Evolutionary conservation across 2,329 filamentous ascomycete species (phyloP).

Genomic region (Didymellaceae sp.): DNA sequence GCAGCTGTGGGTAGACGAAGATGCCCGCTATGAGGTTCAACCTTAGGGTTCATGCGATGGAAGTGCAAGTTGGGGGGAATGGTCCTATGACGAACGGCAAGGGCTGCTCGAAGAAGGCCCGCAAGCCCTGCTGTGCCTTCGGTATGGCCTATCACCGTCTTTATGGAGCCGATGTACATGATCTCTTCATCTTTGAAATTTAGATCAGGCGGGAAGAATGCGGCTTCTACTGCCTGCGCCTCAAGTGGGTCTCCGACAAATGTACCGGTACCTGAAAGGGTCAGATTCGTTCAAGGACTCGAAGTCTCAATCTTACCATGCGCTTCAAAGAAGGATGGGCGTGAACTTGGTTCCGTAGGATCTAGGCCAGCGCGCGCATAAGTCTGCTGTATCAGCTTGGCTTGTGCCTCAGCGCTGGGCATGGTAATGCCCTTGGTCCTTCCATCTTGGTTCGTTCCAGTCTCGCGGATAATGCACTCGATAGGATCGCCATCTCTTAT

Average conservation of each 20-base stretch:
- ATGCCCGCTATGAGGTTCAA: constrained; percentile 26
- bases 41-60: constrained; percentile 39
- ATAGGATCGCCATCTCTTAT: constrained; percentile 62
- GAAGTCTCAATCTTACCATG: constrained; percentile 1
- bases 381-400: constrained; percentile 42
- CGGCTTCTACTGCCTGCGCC: constrained; percentile 23
- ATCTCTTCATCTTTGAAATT: not conserved
- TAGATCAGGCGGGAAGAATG: constrained; percentile 9
- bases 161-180: constrained; percentile 32
- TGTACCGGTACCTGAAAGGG: constrained; percentile 21
- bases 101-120: constrained; percentile 46
- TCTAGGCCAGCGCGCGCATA: constrained; percentile 48
- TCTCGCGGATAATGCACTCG: constrained; percentile 50
- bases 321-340: constrained; percentile 32
- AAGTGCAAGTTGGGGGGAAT: constrained; percentile 48
- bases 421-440: constrained; percentile 52
- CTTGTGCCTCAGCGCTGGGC: constrained; percentile 47
- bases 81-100: constrained; percentile 33
- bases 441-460: constrained; percentile 57
- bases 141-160: constrained; percentile 53
- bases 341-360: constrained; percentile 3
- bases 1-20: constrained; percentile 16
- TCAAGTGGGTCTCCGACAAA: constrained; percentile 38
- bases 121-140: constrained; percentile 50
- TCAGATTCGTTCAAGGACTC: not conserved